Evolutionary conservation across 371 early-diverging fungal species (phyloP), one percentile per base, ranked within the genome.

Genomic region (Syncephalis plumigaleata): DNA sequence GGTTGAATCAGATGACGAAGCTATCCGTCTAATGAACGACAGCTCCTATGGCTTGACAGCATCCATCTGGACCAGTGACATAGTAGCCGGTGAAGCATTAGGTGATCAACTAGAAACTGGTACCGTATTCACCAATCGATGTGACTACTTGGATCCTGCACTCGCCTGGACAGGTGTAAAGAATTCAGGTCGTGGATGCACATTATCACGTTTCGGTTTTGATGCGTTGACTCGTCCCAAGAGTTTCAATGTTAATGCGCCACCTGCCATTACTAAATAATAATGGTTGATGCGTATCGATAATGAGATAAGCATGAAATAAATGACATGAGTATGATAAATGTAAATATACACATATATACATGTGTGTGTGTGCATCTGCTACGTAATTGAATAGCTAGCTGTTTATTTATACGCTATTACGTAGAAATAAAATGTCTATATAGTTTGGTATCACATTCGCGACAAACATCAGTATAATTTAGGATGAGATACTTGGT

Each of bases 101-200:
- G 82, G 77, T 8, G 71, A 79, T 43, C 70, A 66, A 46, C 68
- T 86, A 43, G 79, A 86, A 45, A 73, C 77, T 0, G 89, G 89
- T 13, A 86, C 89, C n/a, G 75, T 80, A 69, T 88, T 81, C 55
- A 73, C 83, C 79, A 88, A 88, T 54, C 75, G 85, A 1, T 84
- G 85, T 54, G 86, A 88, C 57, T 84, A 71, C 49, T 59, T 79
- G 31, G 87, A 86, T 56, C 86, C 87, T 24, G 83, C 74, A 3
- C 55, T 89, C 27, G 73, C 84, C 18, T 89, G 87, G 87, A 71
- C 73, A 18, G 89, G 86, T 7, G 74, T 71, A 39, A 89, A 86
- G 62, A 72, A 81, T n/a, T 77, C 79, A 39, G 89, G 89, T 0
- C 56, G 77, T 0, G 87, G 89, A 7, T 75, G 77, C 48, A 73